Evolutionary conservation across 139 green algal genomes (phyloP).

Genomic region (Dunaliella primolecta): DNA sequence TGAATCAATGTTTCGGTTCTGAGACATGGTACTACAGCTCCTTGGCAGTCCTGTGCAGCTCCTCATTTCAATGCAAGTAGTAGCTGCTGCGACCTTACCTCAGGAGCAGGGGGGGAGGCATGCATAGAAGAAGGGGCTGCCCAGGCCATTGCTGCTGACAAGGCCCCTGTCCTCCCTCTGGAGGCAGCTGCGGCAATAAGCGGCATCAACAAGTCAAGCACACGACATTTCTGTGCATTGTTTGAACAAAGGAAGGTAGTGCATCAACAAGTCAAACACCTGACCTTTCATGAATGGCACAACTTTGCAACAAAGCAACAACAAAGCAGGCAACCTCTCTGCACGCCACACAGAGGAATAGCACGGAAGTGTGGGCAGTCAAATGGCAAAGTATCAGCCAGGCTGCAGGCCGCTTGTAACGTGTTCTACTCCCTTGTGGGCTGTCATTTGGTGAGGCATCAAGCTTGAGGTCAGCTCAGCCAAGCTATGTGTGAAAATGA

Average conservation of each 20-base stretch:
- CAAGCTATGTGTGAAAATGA: too few relatives aligned
- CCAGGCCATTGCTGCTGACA: background rate
- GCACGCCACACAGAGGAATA: background rate
- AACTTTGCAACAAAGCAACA: background rate
- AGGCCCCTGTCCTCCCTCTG: background rate
- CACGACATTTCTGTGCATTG: too few relatives aligned
- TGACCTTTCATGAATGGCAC: background rate
- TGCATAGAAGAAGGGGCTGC: background rate
- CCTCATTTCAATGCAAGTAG: background rate
- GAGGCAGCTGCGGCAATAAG: background rate
- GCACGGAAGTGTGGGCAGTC: background rate
- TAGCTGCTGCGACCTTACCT: too few relatives aligned
- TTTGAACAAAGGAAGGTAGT: too few relatives aligned
- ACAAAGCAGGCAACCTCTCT: background rate
- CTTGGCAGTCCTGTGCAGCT: background rate
- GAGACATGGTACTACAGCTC: background rate
- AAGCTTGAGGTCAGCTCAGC: too few relatives aligned
- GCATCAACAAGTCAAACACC: background rate
- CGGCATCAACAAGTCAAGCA: background rate
- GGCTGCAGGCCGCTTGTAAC: too few relatives aligned
- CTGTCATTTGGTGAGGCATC: too few relatives aligned
- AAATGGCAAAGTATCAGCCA: too few relatives aligned
- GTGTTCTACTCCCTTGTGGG: too few relatives aligned
- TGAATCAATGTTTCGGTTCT: background rate
- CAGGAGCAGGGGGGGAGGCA: too few relatives aligned